Evolutionary conservation across 306 rosid species (phyloP), one percentile per base, ranked within the genome.

Genomic region (Vicia faba): DNA sequence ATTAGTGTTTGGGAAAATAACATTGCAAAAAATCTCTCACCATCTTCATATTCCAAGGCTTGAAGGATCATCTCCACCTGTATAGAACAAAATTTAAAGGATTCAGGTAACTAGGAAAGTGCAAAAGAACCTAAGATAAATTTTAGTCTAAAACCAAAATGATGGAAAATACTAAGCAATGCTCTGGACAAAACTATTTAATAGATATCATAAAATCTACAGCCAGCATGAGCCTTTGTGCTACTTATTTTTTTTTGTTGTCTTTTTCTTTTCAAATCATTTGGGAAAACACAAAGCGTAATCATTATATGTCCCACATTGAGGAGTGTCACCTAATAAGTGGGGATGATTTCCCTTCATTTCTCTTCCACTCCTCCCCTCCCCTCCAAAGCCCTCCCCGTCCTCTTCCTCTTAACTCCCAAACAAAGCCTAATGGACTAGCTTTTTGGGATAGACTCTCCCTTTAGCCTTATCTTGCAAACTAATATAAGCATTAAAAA

Each of bases 31-130:
- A 69, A 18, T 20, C 78, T 65, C 70, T 82, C 45, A 89, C 96
- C 96, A 40, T 73, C 84, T 81, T 89, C 96, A 78, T 87, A 89
- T 68, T 89, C 96, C 61, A 85, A 72, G 61, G 96, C 95, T 85
- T 89, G 96, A 80, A 89, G 96, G 76, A 89, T 85, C 96, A 89
- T 87, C 79, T 89, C 96, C 73, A 87, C 84, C 96, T 89, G 81
- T 12, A 68, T 31, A 11, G 53, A 80, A 61, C 10, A 79, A 28
- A 51, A 40, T 68, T 64, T 43, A 49, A 53, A 46, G 62, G 46
- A 58, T 61, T 72, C 23, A 69, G 70, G 25, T 54, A 78, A 69
- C 38, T 12, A 65, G 9, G 4, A 36, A 58, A 56, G n/a, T 68
- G 38, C 73, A 23, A 41, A 20, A 20, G 28, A 59, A 59, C 26